A percentile compares a stretch with the other conserved stretches of the same genome.
These are phyloP conservation scores for Citrus reticulata DNA, from an alignment of 345 rosid species.

Conservation along the genomic window DNA sequence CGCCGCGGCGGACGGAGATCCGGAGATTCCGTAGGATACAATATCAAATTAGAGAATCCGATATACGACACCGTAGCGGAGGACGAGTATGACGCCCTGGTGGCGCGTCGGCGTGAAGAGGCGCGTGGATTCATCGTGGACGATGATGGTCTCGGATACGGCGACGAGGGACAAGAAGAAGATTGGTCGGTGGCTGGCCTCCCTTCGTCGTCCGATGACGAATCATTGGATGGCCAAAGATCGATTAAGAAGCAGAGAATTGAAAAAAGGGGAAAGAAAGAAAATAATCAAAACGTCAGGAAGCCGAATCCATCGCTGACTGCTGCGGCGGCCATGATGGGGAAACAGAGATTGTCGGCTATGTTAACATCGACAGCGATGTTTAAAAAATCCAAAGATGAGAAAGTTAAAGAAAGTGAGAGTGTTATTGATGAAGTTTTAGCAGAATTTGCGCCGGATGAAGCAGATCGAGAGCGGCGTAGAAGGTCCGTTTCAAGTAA, in stretches of 20 bases:
- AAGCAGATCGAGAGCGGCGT: slow-evolving; percentile 58
- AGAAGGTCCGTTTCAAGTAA: slow-evolving; percentile 25
- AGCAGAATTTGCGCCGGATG: slow-evolving; percentile 80
- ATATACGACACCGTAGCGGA: slow-evolving; percentile 75
- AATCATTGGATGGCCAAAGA: slow-evolving; percentile 41
- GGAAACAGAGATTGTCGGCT: slow-evolving; percentile 76
- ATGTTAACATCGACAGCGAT: slow-evolving; percentile 74
- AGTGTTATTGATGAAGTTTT: slow-evolving; percentile 75
- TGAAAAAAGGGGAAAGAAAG: slow-evolving; percentile 46
- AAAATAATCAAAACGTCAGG: slow-evolving; percentile 36
- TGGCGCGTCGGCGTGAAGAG: slow-evolving; percentile 75
- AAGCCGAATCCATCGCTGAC: slow-evolving; percentile 54
- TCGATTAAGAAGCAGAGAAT: slow-evolving; percentile 46
- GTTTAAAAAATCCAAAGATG: slow-evolving; percentile 62
- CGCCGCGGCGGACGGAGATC: slow-evolving; percentile 73
- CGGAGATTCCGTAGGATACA: slow-evolving; percentile 49
- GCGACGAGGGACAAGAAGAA: slow-evolving; percentile 88
- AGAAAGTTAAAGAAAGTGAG: slow-evolving; percentile 51
- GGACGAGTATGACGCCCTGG: slow-evolving; percentile 70
- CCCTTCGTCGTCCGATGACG: slow-evolving; percentile 61
- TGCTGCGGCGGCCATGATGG: slow-evolving; percentile 84
- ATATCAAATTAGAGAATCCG: slow-evolving; percentile 64
- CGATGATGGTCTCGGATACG: slow-evolving; percentile 76
- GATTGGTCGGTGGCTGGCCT: slow-evolving; percentile 71
- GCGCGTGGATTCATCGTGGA: slow-evolving; percentile 71